Percentiles rank a stretch among this genome's conserved stretches.
Conservation (phyloP, 345 rosid species). For the Camelina sativa region DNA sequence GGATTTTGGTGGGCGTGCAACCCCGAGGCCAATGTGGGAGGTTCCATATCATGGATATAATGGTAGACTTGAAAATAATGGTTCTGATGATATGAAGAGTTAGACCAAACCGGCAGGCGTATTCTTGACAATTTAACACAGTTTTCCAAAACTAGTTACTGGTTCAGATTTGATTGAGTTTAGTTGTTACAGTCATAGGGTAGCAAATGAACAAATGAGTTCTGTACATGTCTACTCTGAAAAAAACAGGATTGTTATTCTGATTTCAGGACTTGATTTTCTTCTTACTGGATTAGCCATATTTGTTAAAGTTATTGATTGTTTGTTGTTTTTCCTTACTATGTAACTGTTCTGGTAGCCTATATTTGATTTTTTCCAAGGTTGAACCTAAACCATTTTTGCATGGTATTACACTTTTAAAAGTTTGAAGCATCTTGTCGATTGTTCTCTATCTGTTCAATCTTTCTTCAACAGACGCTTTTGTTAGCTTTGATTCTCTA, state of each 20-base stretch:
- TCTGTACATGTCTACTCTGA: slow-evolving; percentile 39
- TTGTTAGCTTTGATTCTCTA: background rate
- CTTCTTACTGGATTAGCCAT: slow-evolving; percentile 31
- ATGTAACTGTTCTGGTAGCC: slow-evolving; percentile 10
- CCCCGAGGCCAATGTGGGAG: slow-evolving; percentile 76
- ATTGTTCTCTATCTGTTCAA: background rate
- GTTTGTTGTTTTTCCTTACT: slow-evolving; percentile 26
- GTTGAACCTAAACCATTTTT: slow-evolving; percentile 23
- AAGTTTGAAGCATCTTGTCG: slow-evolving; percentile 16
- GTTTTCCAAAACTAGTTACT: slow-evolving; percentile 33
- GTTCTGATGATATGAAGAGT: slow-evolving; percentile 60
- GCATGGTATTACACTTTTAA: slow-evolving; percentile 14
- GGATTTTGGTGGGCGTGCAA: slow-evolving; percentile 70
- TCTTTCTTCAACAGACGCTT: background rate
- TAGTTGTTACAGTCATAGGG: slow-evolving; percentile 36
- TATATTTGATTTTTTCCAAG: slow-evolving; percentile 3
- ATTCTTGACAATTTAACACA: slow-evolving; percentile 33
- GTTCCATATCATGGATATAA: slow-evolving; percentile 78
- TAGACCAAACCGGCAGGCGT: slow-evolving; percentile 47
- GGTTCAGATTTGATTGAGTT: slow-evolving; percentile 21
- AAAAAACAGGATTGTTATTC: slow-evolving; percentile 30
- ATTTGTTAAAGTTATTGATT: slow-evolving; percentile 26
- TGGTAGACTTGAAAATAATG: slow-evolving; percentile 64
- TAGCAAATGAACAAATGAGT: slow-evolving; percentile 40
- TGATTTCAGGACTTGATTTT: slow-evolving; percentile 27